These are phyloP conservation scores for Dipteronia dyeriana DNA, from an alignment of 345 rosid species.

Conservation along the genomic window DNA sequence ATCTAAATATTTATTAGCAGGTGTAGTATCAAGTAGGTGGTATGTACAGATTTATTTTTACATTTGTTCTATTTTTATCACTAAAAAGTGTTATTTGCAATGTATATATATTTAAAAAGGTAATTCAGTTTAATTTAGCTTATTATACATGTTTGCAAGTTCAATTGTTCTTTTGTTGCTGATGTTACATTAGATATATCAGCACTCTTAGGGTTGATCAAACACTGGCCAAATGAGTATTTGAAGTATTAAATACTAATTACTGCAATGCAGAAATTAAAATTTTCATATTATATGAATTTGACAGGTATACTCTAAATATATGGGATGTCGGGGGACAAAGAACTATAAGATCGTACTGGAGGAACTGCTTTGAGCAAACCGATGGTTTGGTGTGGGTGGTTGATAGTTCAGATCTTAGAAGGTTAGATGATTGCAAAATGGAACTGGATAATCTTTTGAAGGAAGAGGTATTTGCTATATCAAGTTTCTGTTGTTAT, in stretches of 20 bases:
- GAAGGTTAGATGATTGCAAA: constrained; percentile 91
- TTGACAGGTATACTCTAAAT: constrained; percentile 69
- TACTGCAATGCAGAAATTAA: background rate
- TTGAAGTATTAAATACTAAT: background rate
- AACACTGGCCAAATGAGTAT: constrained; percentile 3
- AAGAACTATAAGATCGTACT: constrained; percentile 85
- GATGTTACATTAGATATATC: background rate
- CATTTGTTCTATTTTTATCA: too few species aligned
- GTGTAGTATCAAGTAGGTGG: too few species aligned
- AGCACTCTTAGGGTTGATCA: background rate
- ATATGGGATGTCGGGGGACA: constrained; percentile 99
- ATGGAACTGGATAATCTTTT: constrained; percentile 89
- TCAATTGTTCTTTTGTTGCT: background rate
- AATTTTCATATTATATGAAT: background rate
- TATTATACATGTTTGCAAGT: background rate
- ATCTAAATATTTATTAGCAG: too few species aligned
- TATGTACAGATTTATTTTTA: too few species aligned
- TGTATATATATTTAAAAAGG: too few species aligned
- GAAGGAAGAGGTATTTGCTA: constrained; percentile 81
- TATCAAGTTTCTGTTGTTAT: background rate
- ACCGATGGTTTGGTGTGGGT: constrained; percentile 98
- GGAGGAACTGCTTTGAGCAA: constrained; percentile 98
- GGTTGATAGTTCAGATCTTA: constrained; percentile 89
- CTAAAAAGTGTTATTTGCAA: too few species aligned
- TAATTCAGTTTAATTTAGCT: too few species aligned